Evolutionary conservation across 2,329 filamentous ascomycete genomes (phyloP), one percentile per base, ranked within the genome.

Genomic region (Sporothrix dimorphospora): DNA sequence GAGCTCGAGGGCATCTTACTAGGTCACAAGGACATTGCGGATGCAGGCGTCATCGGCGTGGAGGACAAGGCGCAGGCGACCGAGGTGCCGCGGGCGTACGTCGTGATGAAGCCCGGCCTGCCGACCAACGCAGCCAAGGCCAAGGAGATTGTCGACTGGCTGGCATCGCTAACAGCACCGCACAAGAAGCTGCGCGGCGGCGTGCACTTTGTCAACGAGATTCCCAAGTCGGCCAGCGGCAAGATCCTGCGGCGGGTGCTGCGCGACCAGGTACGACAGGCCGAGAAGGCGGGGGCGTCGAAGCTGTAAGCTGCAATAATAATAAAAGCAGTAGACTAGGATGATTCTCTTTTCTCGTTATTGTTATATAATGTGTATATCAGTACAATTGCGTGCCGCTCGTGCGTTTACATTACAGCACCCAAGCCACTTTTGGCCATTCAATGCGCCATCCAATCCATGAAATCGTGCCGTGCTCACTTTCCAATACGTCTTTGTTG

Each of bases 151-250:
- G 74, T 76, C 1, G 77, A 78, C 1, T 84, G 82, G 81, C 71
- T 83, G 69, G 79, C 79, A 3, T 70, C 66, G 27, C 79, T 79
- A 61, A 82, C 83, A 11, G 81, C 83, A 7, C 80, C 81, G 38
- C 82, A 90, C 78, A 94, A 94, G 81, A 86, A 88, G 78, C 83
- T 94, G 73, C 89, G 88, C 5, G 92, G 91, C 0, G 92, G 92
- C 1, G 86, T 94, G n/a, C 81, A 85, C 12, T 92, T 94, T 77
- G 83, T 92, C 4, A 86, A 91, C 45, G 82, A 82, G 14, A 89
- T 94, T 42, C 91, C 92, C n/a, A 94, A 92, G 82, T 92, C 91
- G 73, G 86, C 89, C 2, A 85, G 83, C 57, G 84, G 84, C 0
- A 86, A 86, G 79, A 84, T 86, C 49, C 75, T 86, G 69, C 79